Evolutionary conservation across 202 grass and related monocot species (phyloP).

Genomic region (Thinopyrum obtusiflorum): DNA sequence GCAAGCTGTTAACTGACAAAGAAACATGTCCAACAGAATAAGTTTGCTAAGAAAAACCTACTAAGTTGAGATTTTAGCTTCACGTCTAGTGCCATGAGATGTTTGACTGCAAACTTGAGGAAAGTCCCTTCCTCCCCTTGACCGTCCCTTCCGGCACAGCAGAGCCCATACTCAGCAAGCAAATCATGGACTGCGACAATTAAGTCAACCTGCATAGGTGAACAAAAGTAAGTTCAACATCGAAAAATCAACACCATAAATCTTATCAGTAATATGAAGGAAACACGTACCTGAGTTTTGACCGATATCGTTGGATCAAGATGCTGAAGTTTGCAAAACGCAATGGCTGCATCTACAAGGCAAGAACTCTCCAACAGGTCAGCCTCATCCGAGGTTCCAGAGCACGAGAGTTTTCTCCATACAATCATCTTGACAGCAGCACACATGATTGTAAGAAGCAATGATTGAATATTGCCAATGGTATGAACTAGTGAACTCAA

Average conservation of each 20-base stretch:
- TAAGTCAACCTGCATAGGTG: constrained; percentile 73
- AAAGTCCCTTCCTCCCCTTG: constrained; percentile 86
- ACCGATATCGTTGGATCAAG: constrained; percentile 76
- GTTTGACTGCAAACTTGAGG: constrained; percentile 91
- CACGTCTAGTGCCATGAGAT: constrained; percentile 90
- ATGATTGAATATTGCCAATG: constrained; percentile 74
- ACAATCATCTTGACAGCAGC: constrained; percentile 72
- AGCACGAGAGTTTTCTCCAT: constrained; percentile 54
- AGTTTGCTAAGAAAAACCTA: constrained; percentile 41
- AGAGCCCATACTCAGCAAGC: constrained; percentile 89
- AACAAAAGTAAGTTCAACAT: constrained; percentile 32
- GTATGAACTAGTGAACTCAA: constrained; percentile 50
- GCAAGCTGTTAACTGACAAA: constrained; percentile 5
- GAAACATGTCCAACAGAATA: constrained; percentile 26
- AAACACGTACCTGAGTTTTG: constrained; percentile 72
- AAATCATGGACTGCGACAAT: constrained; percentile 88
- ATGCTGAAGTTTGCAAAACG: constrained; percentile 96
- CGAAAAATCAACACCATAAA: constrained; percentile 7
- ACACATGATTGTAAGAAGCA: constrained; percentile 74
- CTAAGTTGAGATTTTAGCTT: constrained; percentile 83
- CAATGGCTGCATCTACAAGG: constrained; percentile 80
- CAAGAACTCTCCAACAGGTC: constrained; percentile 74
- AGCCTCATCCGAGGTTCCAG: constrained; percentile 50
- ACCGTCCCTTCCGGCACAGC: constrained; percentile 69
- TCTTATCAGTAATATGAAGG: constrained; percentile 32